Evolutionary conservation across 495 filamentous ascomycete genomes (phyloP), one percentile per base, ranked within the genome.

Genomic region (Daldinia grandis): DNA sequence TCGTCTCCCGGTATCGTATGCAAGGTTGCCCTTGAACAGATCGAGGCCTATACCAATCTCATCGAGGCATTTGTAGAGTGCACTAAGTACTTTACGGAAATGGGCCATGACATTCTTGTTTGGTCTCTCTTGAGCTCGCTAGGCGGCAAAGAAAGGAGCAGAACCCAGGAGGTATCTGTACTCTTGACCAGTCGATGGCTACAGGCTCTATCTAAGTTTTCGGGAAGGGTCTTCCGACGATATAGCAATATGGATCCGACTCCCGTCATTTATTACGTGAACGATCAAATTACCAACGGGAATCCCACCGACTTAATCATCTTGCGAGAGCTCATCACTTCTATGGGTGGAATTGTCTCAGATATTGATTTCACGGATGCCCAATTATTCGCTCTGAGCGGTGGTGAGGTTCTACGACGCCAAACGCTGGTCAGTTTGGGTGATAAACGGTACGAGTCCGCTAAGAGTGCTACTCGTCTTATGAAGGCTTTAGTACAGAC

Each of bases 21-120:
- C 81, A 89, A 88, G 71, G 89, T 94, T 44, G 92, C 93, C 10
- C 86, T 98, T 60, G 86, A 84, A 33, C 93, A 97, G 74, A 93
- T 97, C 50, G 93, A 98, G 78, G 87, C 89, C 0, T 98, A 98
- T 77, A 91, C 91, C 74, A 98, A 98, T 74, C 85, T 98, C 35
- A 94, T 95, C 63, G 93, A 97, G 63, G 91, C 91, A 8, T 91
- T 99, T 56, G 93, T 98, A 30, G 93, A 97, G 76, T 97, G 93
- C 74, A 93, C 91, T 31, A 90, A 92, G 69, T 97, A 97, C 73
- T 97, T 98, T 74, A 97, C 95, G 1, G 88, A 91, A 59, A 85
- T 98, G 28, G 95, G 90, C 1, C 97, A 97, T 74, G 96, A 99
- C 76, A 91, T 98, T 42, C 84, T 98, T 58, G 92, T 93, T 31